Evolutionary conservation across 1,139 yeast genomes (phyloP).

Genomic region (Debaryomycetaceae sp.): DNA sequence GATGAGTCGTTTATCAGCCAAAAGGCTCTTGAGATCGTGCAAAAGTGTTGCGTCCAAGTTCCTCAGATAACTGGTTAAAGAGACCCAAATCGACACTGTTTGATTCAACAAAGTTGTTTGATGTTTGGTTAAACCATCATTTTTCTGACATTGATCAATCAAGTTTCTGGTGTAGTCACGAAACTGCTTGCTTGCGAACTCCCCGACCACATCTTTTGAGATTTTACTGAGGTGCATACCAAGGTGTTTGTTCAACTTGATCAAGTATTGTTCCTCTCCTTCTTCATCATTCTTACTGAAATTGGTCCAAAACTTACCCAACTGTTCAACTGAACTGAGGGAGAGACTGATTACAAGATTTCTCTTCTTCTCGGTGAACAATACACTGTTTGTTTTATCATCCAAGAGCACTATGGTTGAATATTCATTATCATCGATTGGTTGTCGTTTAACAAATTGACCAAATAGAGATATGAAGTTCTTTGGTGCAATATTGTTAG

Average conservation of each 20-base stretch:
- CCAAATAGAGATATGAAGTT: constrained; percentile 17
- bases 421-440: constrained; percentile 13
- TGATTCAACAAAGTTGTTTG: constrained; percentile 4
- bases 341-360: constrained; percentile 4
- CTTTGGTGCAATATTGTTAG: constrained; percentile 11
- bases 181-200: constrained; percentile 2
- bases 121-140: not conserved
- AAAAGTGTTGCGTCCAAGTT: not conserved
- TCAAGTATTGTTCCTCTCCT: constrained; percentile 8
- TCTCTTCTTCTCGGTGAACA: not conserved
- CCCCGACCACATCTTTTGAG: constrained; percentile 2
- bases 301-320: constrained; percentile 9
- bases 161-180: constrained; percentile 3
- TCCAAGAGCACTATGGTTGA: constrained; percentile 13
- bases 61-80: not conserved
- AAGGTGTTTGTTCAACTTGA: constrained; percentile 7
- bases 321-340: constrained; percentile 4
- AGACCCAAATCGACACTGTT: constrained; percentile 7
- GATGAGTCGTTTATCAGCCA: not conserved
- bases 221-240: not conserved
- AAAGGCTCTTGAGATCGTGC: not conserved
- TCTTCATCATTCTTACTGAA: constrained; percentile 3
- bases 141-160: constrained; percentile 4
- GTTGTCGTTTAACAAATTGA: constrained; percentile 12
- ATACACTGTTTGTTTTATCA: constrained; percentile 6